Percentiles rank a stretch among this genome's conserved stretches.
Evolutionary conservation across 1,284 basidiomycete species (phyloP).

Genomic region (Meira miltonrushii): DNA sequence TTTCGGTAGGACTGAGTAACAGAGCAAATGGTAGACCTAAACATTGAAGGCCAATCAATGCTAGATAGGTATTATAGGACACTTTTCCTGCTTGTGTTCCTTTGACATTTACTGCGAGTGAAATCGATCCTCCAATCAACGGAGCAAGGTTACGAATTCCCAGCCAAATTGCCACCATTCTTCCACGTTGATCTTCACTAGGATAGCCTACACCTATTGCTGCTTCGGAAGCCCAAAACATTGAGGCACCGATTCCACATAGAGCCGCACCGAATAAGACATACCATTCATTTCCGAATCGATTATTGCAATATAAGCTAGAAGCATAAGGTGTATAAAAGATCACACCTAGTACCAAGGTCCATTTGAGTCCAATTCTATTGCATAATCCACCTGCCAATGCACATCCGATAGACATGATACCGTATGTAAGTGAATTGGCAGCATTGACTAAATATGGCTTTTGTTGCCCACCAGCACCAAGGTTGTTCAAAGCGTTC

Average conservation of each 20-base stretch:
- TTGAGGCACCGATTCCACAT: conserved; percentile 11
- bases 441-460: conserved; percentile 11
- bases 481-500: conserved; percentile 9
- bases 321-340: conserved; percentile 13
- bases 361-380: conserved; percentile 7
- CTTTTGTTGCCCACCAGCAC: conserved; percentile 8
- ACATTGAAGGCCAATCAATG: conserved; percentile 9
- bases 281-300: conserved; percentile 13
- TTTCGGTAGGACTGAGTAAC: conserved; percentile 1
- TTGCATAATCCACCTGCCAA: conserved; percentile 12
- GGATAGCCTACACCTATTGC: conserved; percentile 11
- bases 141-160: conserved; percentile 12
- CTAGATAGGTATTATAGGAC: conserved; percentile 12
- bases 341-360: conserved; percentile 3
- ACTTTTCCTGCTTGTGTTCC: conserved; percentile 9
- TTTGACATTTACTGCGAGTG: conserved; percentile 5
- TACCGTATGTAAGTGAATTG: conserved; percentile 11
- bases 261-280: conserved; percentile 7
- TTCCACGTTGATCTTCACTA: neutral
- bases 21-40: conserved; percentile 7
- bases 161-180: conserved; percentile 8
- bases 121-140: conserved; percentile 4
- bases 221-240: conserved; percentile 11
- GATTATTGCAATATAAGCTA: conserved; percentile 10
- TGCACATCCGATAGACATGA: conserved; percentile 8